Base-by-base conservation (phyloP, 495 filamentous ascomycete species). In the Letharia lupina region DNA sequence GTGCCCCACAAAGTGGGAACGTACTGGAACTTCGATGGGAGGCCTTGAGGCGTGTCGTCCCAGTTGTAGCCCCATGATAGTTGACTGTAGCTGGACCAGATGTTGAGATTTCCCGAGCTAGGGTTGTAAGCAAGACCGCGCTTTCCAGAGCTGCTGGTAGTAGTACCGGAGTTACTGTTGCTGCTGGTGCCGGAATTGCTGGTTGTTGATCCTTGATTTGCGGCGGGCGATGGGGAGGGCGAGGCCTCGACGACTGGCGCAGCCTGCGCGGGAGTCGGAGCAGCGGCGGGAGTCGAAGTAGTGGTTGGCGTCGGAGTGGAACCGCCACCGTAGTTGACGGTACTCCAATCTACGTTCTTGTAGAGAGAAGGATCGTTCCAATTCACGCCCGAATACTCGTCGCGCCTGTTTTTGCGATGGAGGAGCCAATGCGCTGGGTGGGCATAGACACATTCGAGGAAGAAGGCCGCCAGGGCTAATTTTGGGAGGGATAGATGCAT, bases 1-100 rank as follows among this genome's bases (percentile, higher is more conserved):
- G 16, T 41, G 59, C 86, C 86, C 87, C 87, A 91, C 54, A 93
- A 83, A 82, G 88, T 89, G 64, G 92, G 91, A 48, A 91, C 83
- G 77, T 80, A 96, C 69, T 88, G 80, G 71, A 85, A 70, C 12
- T 72, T 68, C 12, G 67, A 68, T 65, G 77, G 77, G 28, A 81
- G 79, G 59, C 76, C 78, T 44, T 58, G 69, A 41, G 71, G 12
- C 28, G 70, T 71, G 63, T 79, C 76, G 37, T 73, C 88, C 92
- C 92, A 96, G 85, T 94, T 90, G 47, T 71, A 73, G 50, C 66
- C 72, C 62, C 67, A 73, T n/a, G 69, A 58, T 16, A 71, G 62
- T 23, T 47, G 60, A 62, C 62, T 16, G 63, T 52, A 54, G 69
- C 60, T 1, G 37, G 63, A 41, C 68, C 68, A 69, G 23, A 65